These are phyloP conservation scores for Flaveria bidentis DNA, from an alignment of 129 eudicot species.

Conservation along the genomic window DNA sequence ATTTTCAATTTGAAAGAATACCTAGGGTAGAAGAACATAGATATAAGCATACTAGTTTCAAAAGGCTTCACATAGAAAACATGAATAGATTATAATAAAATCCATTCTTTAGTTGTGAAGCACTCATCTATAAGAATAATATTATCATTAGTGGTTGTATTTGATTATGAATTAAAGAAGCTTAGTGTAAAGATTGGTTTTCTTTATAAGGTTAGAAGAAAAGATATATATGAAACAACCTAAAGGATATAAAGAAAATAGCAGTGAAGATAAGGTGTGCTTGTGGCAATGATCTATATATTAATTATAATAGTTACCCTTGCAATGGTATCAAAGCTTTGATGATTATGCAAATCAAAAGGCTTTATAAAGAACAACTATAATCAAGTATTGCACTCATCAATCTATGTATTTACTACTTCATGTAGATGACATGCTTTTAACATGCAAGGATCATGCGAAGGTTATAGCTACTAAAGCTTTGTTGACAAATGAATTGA, in stretches of 20 bases:
- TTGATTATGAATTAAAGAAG: background rate
- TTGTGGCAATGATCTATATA: background rate
- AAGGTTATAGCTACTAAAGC: background rate
- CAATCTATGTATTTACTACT: background rate
- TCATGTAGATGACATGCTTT: background rate
- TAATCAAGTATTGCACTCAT: background rate
- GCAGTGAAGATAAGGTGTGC: background rate
- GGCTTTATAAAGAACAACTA: background rate
- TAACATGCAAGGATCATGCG: background rate
- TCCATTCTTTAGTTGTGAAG: background rate
- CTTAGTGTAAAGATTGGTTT: background rate
- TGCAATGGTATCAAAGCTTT: background rate
- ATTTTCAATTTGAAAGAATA: background rate
- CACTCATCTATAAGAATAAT: background rate
- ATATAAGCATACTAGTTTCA: background rate
- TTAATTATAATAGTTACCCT: background rate
- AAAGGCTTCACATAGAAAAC: background rate
- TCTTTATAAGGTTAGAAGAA: background rate
- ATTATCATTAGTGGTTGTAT: background rate
- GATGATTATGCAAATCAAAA: background rate
- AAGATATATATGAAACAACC: background rate
- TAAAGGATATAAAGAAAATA: no score
- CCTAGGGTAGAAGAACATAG: background rate
- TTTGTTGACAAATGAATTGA: background rate
- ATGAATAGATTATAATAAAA: background rate